Base-by-base conservation (phyloP, 2,329 filamentous ascomycete genomes). In the Penicillium sp. region DNA sequence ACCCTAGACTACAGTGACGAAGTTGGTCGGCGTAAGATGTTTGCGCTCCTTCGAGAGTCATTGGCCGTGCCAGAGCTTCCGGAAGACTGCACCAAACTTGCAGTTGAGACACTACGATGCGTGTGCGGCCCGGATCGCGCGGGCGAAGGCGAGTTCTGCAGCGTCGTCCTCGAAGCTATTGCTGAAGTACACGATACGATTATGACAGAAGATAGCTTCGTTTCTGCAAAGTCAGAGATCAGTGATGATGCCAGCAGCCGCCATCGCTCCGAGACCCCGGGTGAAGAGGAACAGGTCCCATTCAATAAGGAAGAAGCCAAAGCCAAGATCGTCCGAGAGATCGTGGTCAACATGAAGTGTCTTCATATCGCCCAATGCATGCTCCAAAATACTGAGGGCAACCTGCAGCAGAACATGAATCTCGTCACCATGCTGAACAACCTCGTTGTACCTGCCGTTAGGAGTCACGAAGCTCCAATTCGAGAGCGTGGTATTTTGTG, bases 391-490 rank as follows among this genome's bases (percentile, higher is more conserved):
- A 91, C 99, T 10, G 84, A 90, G 52, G 91, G 91, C 59, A 90
- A 90, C 68, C 80, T 98, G 37, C 92, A 97, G 75, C 85, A 93
- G 64, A 96, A 96, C 71, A 87, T 90, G 56, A 89, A 96, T 69
- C 79, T 98, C n/a, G 91, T 96, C 4, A 90, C 90, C n/a, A 97
- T 98, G 90, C 82, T 99, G 49, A 98, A 99, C 79, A 98, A 95
- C 63, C 84, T 99, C 9, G 91, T 99, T 44, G 92, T 99, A 2
- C 95, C 95, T 7, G 95, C 95, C 27, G 93, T 99, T 16, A 88
- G 93, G 63, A 95, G 90, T 69, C 91, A 96, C 66, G 93, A 98
- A 71, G 90, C 91, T 5, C 91, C 93, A 1, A 92, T 99, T 45
- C 86, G 95, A 60, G 95, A 99, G 76, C 86, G 91, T 55, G 95